Conservation (phyloP, 2,329 filamentous ascomycete genomes). For the Zalaria sp. region DNA sequence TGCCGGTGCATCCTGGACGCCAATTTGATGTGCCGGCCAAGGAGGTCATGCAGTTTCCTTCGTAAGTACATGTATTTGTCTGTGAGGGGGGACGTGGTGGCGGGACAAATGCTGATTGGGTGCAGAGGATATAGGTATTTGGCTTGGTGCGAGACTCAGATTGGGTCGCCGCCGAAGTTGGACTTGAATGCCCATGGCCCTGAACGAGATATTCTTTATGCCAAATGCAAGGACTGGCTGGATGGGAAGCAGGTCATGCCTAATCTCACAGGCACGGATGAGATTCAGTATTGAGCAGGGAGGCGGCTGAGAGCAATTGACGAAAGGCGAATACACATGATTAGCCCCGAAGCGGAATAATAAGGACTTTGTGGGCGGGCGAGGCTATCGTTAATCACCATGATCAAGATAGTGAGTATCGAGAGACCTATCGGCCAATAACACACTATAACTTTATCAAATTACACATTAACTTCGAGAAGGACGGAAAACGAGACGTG, state of each 20-base stretch:
- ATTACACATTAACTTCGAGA: too few relatives aligned
- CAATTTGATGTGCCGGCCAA: conserved; percentile 7
- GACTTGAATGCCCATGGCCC: conserved; percentile 8
- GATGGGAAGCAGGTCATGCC: conserved; percentile 6
- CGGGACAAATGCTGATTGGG: neutral
- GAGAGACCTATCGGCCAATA: too few relatives aligned
- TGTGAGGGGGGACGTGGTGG: neutral
- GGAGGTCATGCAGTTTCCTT: conserved; percentile 7
- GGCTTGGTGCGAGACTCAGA: conserved; percentile 7
- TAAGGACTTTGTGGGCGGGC: too few relatives aligned
- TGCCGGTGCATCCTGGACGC: conserved; percentile 4
- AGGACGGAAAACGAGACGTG: too few relatives aligned
- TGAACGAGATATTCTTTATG: conserved; percentile 7
- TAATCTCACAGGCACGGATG: conserved; percentile 6
- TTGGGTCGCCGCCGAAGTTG: conserved; percentile 5
- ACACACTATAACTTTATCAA: too few relatives aligned
- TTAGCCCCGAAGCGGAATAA: too few relatives aligned
- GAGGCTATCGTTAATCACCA: too few relatives aligned
- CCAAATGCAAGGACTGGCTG: conserved; percentile 7
- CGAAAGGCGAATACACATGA: too few relatives aligned
- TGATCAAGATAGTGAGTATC: too few relatives aligned
- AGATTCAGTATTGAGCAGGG: conserved; percentile 1
- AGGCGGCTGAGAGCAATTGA: too few relatives aligned
- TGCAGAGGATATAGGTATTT: conserved; percentile 7
- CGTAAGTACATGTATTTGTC: neutral